Base-by-base conservation (phyloP, 805 yeast genomes). In the Kodamaea nitidulidarum region DNA sequence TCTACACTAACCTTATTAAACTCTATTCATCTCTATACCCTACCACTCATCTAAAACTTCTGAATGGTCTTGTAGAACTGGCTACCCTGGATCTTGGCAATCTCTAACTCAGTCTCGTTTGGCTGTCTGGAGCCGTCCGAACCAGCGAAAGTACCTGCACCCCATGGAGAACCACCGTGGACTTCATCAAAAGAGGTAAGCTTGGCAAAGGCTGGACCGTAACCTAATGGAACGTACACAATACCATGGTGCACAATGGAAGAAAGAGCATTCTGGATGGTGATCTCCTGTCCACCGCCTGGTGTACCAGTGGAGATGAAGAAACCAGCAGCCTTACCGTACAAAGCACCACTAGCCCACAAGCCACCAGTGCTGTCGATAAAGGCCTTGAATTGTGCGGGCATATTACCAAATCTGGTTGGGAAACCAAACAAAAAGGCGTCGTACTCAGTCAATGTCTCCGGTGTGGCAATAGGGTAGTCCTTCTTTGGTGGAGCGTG, bases 361-460 rank as follows among this genome's bases (percentile, higher is more conserved):
- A 83, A 68, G 24, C 80, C 80, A 57, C 93, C 93, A 32, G 90
- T 81, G 41, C 78, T 61, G 55, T 84, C 95, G 76, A 84, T 76
- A 71, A 83, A 86, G 14, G 84, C 68, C 61, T 74, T 75, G 73
- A 81, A 75, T 63, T 87, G 95, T 36, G 87, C 83, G 40, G 95
- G 91, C 63, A 73, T 64, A 60, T 73, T 76, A 63, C 96, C 96
- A 58, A 67, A 88, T 65, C 95, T 79, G 40, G 95, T 84, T 54
- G 95, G 95, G 51, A 84, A 61, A 57, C 96, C 96, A 52, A 88
- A 84, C 48, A 88, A 49, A 67, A 83, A 78, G 34, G 90, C 95
- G 56, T 88, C 95, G 69, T 81, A 84, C 47, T 71, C 65, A 3
- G 64, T 56, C 49, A 88, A 70, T 14, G 78, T 73, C 15, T 76